Conservation (phyloP, 371 early-diverging fungal genomes). For the Haplosporangium sp. region DNA sequence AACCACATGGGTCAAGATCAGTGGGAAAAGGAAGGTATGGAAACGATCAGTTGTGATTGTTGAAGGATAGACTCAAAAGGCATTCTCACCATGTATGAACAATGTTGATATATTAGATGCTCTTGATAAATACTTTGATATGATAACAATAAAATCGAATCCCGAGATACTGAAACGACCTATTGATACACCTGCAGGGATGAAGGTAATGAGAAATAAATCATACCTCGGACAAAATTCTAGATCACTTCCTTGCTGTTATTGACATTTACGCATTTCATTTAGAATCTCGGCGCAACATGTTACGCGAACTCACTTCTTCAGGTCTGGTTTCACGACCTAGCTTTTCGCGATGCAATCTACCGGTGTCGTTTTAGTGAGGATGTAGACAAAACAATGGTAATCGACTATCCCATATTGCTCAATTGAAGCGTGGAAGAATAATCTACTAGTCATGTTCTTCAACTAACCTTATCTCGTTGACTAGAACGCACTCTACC, state of each 20-base stretch:
- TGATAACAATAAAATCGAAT: neutral
- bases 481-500: conserved; percentile 47
- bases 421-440: neutral
- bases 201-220: conserved; percentile 23
- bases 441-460: too few relatives aligned
- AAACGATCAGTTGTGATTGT: neutral
- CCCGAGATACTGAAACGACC: conserved; percentile 17
- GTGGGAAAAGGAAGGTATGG: conserved; percentile 57
- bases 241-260: neutral
- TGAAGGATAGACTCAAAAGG: neutral
- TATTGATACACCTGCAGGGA: conserved; percentile 26
- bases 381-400: conserved; percentile 26
- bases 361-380: conserved; percentile 27
- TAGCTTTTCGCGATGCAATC: conserved; percentile 49
- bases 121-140: conserved; percentile 30
- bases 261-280: neutral
- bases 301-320: conserved; percentile 64
- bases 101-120: conserved; percentile 33
- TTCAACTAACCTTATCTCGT: neutral
- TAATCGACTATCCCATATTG: neutral
- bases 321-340: conserved; percentile 61
- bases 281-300: conserved; percentile 64
- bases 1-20: conserved; percentile 57
- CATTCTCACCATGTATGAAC: neutral
- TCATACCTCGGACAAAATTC: conserved; percentile 24